A percentile compares a stretch with the other conserved stretches of the same genome.
These are phyloP conservation scores for Paxillus ammoniavirescens DNA, from an alignment of 768 basidiomycete species.

Conservation along the genomic window DNA sequence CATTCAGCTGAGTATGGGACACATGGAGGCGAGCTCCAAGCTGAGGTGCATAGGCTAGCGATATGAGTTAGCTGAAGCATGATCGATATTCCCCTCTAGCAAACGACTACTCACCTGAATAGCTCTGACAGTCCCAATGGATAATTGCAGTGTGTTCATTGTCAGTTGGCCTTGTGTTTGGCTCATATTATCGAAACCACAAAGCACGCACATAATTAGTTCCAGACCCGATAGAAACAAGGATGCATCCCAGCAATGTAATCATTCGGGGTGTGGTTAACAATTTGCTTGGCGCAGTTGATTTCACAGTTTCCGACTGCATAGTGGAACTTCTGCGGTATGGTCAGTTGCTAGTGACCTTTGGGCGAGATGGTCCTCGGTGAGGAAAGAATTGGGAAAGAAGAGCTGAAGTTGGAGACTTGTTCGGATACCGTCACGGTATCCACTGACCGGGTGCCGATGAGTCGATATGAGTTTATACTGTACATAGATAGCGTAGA, in stretches of 20 bases:
- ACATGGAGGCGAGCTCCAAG: slow-evolving; percentile 71
- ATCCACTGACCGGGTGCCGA: too few relatives aligned
- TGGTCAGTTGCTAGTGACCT: too few relatives aligned
- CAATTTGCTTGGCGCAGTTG: slow-evolving; percentile 23
- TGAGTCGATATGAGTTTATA: too few relatives aligned
- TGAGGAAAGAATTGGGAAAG: too few relatives aligned
- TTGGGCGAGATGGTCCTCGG: too few relatives aligned
- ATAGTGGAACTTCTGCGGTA: too few relatives aligned
- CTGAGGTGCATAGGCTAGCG: slow-evolving; percentile 81
- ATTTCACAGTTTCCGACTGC: not conserved
- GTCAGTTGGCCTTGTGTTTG: not conserved
- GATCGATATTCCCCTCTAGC: not conserved
- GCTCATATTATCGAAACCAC: not conserved
- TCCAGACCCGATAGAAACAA: slow-evolving; percentile 63
- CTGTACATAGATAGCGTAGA: too few relatives aligned
- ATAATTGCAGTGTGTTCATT: not conserved
- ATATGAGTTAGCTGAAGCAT: not conserved
- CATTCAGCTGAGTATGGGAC: slow-evolving; percentile 77
- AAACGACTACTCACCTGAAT: slow-evolving; percentile 24
- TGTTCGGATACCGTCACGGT: too few relatives aligned
- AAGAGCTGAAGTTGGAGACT: too few relatives aligned
- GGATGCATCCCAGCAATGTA: slow-evolving; percentile 52
- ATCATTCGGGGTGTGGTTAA: slow-evolving; percentile 42
- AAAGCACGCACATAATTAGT: slow-evolving; percentile 66
- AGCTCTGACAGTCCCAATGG: slow-evolving; percentile 23